Conservation (phyloP, 2,329 filamentous ascomycete species). For the Beauveria scarabaeidicola region DNA sequence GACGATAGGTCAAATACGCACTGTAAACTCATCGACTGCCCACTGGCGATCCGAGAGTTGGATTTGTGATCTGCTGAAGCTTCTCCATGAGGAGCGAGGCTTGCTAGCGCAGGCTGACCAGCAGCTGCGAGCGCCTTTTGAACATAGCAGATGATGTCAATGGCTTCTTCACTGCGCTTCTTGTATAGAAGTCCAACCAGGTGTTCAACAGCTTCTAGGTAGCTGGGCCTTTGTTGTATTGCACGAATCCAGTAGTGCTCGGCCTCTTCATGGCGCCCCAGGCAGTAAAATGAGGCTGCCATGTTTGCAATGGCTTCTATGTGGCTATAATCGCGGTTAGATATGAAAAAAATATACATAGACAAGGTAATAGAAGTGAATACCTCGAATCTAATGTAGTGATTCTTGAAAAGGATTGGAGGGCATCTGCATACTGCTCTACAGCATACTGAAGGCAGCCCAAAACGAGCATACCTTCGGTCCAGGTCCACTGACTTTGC, state of each 20-base stretch:
- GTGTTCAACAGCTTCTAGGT: slow-evolving; percentile 93
- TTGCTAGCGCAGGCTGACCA: background rate
- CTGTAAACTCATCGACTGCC: slow-evolving; percentile 35
- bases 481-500: slow-evolving; percentile 78
- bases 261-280: slow-evolving; percentile 75
- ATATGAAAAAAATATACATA: background rate
- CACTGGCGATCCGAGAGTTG: background rate
- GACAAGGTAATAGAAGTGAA: background rate
- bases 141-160: slow-evolving; percentile 78
- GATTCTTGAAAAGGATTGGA: slow-evolving; percentile 65
- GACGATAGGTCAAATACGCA: background rate
- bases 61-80: background rate
- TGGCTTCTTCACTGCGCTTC: slow-evolving; percentile 73
- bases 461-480: slow-evolving; percentile 83
- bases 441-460: slow-evolving; percentile 89
- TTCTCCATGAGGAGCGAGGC: background rate
- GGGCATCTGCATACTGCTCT: slow-evolving; percentile 69
- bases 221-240: slow-evolving; percentile 74
- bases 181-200: slow-evolving; percentile 81
- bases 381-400: slow-evolving; percentile 47
- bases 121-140: slow-evolving; percentile 50
- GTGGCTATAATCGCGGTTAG: slow-evolving; percentile 45
- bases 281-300: slow-evolving; percentile 77
- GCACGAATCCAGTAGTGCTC: slow-evolving; percentile 78
- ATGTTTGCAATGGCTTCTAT: slow-evolving; percentile 92